Conservation (phyloP, 1,139 yeast genomes). For the Candida frijolesensis region DNA sequence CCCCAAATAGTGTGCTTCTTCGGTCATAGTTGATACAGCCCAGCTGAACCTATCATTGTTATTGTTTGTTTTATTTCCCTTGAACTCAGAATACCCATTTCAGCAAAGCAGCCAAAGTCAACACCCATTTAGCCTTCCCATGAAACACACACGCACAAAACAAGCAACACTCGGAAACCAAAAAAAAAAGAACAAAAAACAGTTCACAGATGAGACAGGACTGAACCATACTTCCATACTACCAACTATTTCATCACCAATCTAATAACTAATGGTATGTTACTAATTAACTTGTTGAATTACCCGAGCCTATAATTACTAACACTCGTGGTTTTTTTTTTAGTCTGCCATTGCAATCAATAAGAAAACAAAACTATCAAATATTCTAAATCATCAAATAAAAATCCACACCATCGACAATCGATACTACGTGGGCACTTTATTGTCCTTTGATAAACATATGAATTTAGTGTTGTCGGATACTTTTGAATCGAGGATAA, state of each 20-base stretch:
- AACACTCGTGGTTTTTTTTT: background rate
- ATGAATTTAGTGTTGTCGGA: constrained; percentile 86
- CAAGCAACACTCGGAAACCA: no score
- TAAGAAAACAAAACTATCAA: constrained; percentile 61
- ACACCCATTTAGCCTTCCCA: no score
- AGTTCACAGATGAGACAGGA: no score
- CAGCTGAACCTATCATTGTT: no score
- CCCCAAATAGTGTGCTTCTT: no score
- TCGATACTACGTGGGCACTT: constrained; percentile 73
- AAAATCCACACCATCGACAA: constrained; percentile 75
- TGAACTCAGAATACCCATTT: no score
- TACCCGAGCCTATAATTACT: background rate
- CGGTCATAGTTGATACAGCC: no score
- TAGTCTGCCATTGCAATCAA: constrained; percentile 24
- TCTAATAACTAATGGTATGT: background rate
- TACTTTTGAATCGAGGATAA: constrained; percentile 78
- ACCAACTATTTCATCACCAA: background rate
- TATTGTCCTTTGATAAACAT: constrained; percentile 86
- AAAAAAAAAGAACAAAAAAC: no score
- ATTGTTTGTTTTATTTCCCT: no score
- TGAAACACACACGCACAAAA: no score
- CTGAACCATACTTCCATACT: no score
- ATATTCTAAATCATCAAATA: constrained; percentile 72
- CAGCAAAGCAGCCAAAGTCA: no score
- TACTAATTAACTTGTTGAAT: background rate